Conservation (phyloP, 768 basidiomycete species). For the Pholiota molesta region DNA sequence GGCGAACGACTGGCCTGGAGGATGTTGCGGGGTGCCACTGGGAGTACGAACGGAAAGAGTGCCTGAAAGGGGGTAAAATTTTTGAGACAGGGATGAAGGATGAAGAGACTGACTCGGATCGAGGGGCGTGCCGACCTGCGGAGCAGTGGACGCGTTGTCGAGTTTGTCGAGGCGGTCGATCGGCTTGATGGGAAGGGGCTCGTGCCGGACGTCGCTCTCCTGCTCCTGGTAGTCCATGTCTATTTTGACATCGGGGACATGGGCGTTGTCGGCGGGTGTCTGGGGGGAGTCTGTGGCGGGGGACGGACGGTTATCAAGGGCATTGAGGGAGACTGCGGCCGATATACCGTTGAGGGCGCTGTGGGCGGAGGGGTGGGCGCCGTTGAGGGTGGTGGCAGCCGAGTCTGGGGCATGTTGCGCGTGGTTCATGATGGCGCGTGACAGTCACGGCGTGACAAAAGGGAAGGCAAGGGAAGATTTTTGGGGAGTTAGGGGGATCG, state of each 20-base stretch:
- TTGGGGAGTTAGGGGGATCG: constrained; percentile 75
- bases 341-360: constrained; percentile 41
- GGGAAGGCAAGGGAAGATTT: constrained; percentile 64
- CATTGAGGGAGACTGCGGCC: constrained; percentile 33
- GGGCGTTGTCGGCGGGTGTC: constrained; percentile 58
- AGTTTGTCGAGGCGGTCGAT: constrained; percentile 39
- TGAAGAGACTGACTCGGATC: constrained; percentile 52
- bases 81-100: constrained; percentile 16
- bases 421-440: constrained; percentile 72
- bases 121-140: constrained; percentile 44
- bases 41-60: constrained; percentile 47
- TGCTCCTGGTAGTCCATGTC: constrained; percentile 62
- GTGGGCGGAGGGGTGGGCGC: constrained; percentile 35
- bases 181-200: constrained; percentile 54
- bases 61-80: constrained; percentile 33
- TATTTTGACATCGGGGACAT: constrained; percentile 60
- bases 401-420: constrained; percentile 30
- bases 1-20: constrained; percentile 14
- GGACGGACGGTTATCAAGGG: constrained; percentile 35
- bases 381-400: constrained; percentile 42
- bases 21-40: constrained; percentile 32
- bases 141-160: constrained; percentile 46
- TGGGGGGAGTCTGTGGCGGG: constrained; percentile 57
- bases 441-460: constrained; percentile 71
- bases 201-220: constrained; percentile 70